Conservation (phyloP, 2,329 filamentous ascomycete genomes). For the Chrysoporthe cubensis region DNA sequence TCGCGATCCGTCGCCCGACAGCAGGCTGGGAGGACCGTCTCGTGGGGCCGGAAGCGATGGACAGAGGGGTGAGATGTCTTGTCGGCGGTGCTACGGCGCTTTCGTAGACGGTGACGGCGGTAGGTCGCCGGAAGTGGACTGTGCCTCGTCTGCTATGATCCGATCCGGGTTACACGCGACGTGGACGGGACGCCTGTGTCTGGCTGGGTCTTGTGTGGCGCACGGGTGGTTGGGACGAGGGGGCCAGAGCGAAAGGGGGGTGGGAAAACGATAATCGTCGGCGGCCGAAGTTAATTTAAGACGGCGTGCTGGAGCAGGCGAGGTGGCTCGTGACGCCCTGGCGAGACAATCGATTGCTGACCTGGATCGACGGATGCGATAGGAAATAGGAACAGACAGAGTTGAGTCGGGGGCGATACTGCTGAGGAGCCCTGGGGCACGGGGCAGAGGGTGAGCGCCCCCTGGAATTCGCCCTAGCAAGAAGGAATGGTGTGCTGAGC, state of each 20-base stretch:
- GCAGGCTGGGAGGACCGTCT: not conserved
- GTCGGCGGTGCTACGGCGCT: slow-evolving; percentile 12
- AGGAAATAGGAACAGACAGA: slow-evolving; percentile 10
- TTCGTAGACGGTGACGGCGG: slow-evolving; percentile 12
- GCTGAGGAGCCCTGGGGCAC: not conserved
- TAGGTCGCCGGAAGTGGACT: slow-evolving; percentile 20
- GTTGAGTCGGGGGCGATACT: not conserved
- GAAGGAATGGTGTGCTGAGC: slow-evolving; percentile 14
- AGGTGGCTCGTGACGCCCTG: slow-evolving; percentile 6
- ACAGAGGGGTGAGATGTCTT: not conserved
- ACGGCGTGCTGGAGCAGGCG: not conserved
- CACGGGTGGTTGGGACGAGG: slow-evolving; percentile 8
- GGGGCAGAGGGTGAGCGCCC: slow-evolving; percentile 3
- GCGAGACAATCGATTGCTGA: not conserved
- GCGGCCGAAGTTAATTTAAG: not conserved
- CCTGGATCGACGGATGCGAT: not conserved
- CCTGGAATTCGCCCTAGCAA: slow-evolving; percentile 10
- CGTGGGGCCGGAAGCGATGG: slow-evolving; percentile 8
- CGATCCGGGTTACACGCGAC: not conserved
- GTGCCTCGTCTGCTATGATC: slow-evolving; percentile 12
- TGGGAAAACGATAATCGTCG: not conserved
- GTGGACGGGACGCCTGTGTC: slow-evolving; percentile 9
- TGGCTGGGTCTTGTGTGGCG: slow-evolving; percentile 9
- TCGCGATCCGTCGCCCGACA: slow-evolving; percentile 14
- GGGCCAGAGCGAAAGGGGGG: not conserved